Percentiles rank a stretch among this genome's conserved stretches.
These are phyloP conservation scores for Calonectria ilicicola DNA, from an alignment of 2,329 filamentous ascomycete genomes.

Conservation along the genomic window DNA sequence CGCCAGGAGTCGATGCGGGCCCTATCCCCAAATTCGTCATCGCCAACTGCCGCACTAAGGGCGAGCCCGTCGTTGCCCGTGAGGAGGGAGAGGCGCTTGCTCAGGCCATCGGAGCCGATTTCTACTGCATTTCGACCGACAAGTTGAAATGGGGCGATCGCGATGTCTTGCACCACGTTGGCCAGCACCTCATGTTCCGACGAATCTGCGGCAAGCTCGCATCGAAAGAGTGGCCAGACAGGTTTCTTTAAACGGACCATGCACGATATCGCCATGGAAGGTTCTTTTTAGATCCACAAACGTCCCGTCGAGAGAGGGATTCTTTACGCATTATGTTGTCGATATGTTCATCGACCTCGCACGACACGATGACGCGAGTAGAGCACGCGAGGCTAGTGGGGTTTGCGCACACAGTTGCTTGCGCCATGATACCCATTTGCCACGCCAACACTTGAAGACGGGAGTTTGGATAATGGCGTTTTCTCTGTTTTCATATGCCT, in stretches of 20 bases:
- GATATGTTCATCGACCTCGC: background rate
- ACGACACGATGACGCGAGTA: background rate
- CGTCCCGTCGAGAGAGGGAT: background rate
- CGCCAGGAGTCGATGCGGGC: background rate
- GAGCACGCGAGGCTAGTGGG: background rate
- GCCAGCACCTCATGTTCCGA: background rate
- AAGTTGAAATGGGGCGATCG: background rate
- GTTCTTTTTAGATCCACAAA: background rate
- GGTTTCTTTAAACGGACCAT: background rate
- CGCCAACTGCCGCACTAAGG: background rate
- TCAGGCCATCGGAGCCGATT: background rate
- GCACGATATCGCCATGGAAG: background rate
- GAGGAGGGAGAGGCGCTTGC: background rate
- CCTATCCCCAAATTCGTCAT: background rate
- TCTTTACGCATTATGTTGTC: background rate
- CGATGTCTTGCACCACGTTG: background rate
- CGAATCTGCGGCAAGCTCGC: background rate
- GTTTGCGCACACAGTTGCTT: background rate
- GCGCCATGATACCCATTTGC: background rate
- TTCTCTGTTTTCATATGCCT: background rate
- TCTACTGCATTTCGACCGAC: background rate
- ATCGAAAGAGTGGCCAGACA: constrained; percentile 1
- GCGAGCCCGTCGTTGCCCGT: background rate
- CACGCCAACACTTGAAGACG: background rate
- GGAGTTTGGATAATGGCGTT: background rate